phyloP scores from a whole-genome alignment of 495 filamentous ascomycete genomes.

The Tetracladium setigerum region DNA sequence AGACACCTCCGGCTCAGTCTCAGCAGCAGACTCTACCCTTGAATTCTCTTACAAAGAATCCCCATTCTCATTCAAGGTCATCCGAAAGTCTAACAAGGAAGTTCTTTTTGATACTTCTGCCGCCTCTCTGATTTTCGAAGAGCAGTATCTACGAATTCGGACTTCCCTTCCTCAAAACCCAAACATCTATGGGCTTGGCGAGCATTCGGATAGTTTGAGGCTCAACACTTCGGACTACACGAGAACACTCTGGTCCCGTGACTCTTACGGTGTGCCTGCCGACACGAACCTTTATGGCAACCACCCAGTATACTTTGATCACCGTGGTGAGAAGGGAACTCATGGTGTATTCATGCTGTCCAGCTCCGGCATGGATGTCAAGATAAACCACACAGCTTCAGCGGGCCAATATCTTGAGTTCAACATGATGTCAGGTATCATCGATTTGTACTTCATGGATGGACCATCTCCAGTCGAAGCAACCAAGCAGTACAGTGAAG shows the following conservation, averaged over 20 bases:
- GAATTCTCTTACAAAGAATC: slow-evolving; percentile 54
- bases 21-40: slow-evolving; percentile 35
- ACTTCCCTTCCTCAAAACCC: slow-evolving; percentile 59
- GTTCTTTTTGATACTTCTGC: slow-evolving; percentile 69
- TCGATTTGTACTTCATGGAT: slow-evolving; percentile 77
- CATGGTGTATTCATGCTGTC: slow-evolving; percentile 79
- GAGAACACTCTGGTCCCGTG: slow-evolving; percentile 72
- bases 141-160: slow-evolving; percentile 64
- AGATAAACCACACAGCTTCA: slow-evolving; percentile 54
- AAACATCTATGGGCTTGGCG: slow-evolving; percentile 72
- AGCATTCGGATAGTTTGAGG: slow-evolving; percentile 65
- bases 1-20: background rate
- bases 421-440: slow-evolving; percentile 67
- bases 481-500: slow-evolving; percentile 60
- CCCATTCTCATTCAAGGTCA: slow-evolving; percentile 70
- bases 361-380: slow-evolving; percentile 81
- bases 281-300: slow-evolving; percentile 68
- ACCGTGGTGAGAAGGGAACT: slow-evolving; percentile 45
- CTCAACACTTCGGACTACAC: slow-evolving; percentile 66
- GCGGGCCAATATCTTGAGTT: slow-evolving; percentile 73
- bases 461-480: slow-evolving; percentile 66
- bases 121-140: slow-evolving; percentile 64
- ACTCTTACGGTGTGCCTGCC: slow-evolving; percentile 53
- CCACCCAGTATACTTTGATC: slow-evolving; percentile 79
- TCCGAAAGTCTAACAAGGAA: slow-evolving; percentile 50